These are phyloP conservation scores for Fraxinus anomala DNA, from an alignment of 257 asterid genomes.

Conservation along the genomic window DNA sequence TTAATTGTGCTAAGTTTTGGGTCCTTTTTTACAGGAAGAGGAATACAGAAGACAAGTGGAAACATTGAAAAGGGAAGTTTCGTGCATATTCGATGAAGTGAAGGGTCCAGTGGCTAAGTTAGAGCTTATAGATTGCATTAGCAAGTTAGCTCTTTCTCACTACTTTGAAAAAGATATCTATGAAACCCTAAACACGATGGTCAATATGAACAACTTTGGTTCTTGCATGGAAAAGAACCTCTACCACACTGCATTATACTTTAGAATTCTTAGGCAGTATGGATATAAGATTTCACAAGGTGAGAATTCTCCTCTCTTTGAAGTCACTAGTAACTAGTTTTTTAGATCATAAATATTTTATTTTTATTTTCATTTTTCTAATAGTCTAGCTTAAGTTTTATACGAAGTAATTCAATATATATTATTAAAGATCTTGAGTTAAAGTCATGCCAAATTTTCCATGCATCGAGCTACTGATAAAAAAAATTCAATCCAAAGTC, in stretches of 20 bases:
- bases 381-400: too few relatives aligned
- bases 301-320: background rate
- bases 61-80: conserved; percentile 42
- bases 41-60: conserved; percentile 32
- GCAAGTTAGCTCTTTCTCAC: conserved; percentile 40
- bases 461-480: too few relatives aligned
- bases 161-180: conserved; percentile 46
- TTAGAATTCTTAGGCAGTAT: conserved; percentile 55
- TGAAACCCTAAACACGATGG: conserved; percentile 20
- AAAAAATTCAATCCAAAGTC: too few relatives aligned
- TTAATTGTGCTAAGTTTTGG: background rate
- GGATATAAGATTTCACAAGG: conserved; percentile 61
- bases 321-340: too few relatives aligned
- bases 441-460: too few relatives aligned
- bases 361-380: too few relatives aligned
- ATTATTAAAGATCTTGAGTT: too few relatives aligned
- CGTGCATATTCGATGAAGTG: conserved; percentile 6
- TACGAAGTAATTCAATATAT: too few relatives aligned
- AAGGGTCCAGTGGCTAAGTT: conserved; percentile 35
- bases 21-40: conserved; percentile 37
- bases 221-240: conserved; percentile 8
- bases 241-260: conserved; percentile 40
- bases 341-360: too few relatives aligned
- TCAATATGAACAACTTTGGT: conserved; percentile 3
- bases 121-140: conserved; percentile 44